phyloP scores from a whole-genome alignment of 2,329 filamentous ascomycete species.

The Colletotrichum godetiae region DNA sequence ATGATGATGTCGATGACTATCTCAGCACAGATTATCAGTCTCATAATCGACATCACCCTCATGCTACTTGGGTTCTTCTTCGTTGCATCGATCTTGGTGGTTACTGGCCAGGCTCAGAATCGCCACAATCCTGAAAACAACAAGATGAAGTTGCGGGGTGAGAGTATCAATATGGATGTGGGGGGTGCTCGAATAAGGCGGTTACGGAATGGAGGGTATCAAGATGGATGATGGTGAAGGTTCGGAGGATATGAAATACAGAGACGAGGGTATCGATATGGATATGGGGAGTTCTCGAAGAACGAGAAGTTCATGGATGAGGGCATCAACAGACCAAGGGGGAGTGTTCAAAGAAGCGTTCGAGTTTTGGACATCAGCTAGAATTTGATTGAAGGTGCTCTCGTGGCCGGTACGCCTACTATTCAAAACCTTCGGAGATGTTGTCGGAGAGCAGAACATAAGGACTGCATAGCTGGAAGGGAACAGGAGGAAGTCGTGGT shows the following conservation, averaged over 20 bases:
- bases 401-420: not conserved
- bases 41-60: not conserved
- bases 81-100: not conserved
- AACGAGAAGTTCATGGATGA: too few species aligned
- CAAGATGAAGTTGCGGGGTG: too few species aligned
- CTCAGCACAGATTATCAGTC: not conserved
- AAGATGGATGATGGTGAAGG: too few species aligned
- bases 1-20: too few species aligned
- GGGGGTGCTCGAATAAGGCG: too few species aligned
- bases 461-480: not conserved
- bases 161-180: too few species aligned
- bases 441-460: not conserved
- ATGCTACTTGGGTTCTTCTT: not conserved
- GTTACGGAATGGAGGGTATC: too few species aligned
- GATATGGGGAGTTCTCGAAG: not conserved
- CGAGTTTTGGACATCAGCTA: too few species aligned
- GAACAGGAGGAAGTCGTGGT: not conserved
- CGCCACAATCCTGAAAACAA: not conserved
- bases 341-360: not conserved
- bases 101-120: not conserved
- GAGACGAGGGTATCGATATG: not conserved
- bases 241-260: not conserved
- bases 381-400: too few species aligned
- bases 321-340: not conserved
- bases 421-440: not conserved